Evolutionary conservation across 2,329 filamentous ascomycete genomes (phyloP).

Genomic region (Epichloe sibirici): DNA sequence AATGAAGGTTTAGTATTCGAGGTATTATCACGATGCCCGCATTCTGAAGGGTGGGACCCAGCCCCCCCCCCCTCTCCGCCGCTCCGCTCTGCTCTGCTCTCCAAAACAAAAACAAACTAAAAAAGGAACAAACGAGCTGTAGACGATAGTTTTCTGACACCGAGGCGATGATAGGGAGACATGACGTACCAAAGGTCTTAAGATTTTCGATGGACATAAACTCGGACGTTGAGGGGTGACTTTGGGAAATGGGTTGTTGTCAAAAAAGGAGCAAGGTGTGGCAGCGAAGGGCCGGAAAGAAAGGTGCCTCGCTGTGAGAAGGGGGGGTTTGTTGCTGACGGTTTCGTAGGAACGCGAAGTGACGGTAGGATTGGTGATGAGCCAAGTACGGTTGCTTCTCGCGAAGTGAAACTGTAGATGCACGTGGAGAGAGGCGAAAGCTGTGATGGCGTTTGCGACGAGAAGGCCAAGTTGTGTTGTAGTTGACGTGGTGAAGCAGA

Average conservation of each 20-base stretch:
- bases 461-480: conserved; percentile 1
- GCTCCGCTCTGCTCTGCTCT: not conserved
- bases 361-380: not conserved
- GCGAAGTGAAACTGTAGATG: not conserved
- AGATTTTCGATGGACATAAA: conserved; percentile 99
- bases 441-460: conserved; percentile 4
- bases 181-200: conserved; percentile 73
- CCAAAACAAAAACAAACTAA: not conserved
- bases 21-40: conserved; percentile 13
- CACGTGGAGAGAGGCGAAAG: conserved; percentile 1
- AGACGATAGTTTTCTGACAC: not conserved
- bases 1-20: conserved; percentile 9
- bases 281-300: conserved; percentile 36
- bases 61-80: no score
- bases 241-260: conserved; percentile 38
- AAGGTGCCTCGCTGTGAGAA: conserved; percentile 30
- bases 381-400: not conserved
- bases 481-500: conserved; percentile 1
- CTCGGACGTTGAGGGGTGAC: conserved; percentile 55
- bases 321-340: conserved; percentile 10
- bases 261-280: conserved; percentile 19
- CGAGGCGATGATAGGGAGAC: no score
- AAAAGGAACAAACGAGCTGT: not conserved
- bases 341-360: conserved; percentile 8
- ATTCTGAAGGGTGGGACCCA: not conserved